Evolutionary conservation across 306 rosid species (phyloP).

Genomic region (Prunus salicina): DNA sequence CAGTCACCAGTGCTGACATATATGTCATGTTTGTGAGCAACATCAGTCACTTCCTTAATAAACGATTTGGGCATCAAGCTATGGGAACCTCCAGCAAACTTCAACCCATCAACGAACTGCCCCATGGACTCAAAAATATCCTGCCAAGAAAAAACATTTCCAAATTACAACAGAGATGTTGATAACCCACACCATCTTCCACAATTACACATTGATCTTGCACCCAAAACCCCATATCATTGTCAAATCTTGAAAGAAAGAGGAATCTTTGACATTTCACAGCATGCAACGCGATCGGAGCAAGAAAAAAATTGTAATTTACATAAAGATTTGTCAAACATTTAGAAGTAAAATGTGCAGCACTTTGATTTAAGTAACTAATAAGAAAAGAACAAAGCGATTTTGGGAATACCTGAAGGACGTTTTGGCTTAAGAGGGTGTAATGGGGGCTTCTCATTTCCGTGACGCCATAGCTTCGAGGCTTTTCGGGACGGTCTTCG

Average conservation of each 20-base stretch:
- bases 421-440: slow-evolving; percentile 48
- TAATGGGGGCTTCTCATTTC: slow-evolving; percentile 75
- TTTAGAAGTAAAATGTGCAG: neutral
- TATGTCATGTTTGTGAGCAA: slow-evolving; percentile 73
- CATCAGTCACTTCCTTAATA: slow-evolving; percentile 65
- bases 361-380: neutral
- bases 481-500: slow-evolving; percentile 88
- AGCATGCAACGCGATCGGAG: neutral
- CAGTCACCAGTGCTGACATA: slow-evolving; percentile 94
- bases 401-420: slow-evolving; percentile 52
- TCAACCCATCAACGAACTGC: slow-evolving; percentile 81
- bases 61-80: slow-evolving; percentile 70
- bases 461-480: slow-evolving; percentile 81
- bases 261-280: neutral
- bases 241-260: neutral
- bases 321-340: neutral
- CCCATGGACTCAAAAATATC: slow-evolving; percentile 80
- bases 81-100: slow-evolving; percentile 80
- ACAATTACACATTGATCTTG: neutral
- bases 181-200: slow-evolving; percentile 1
- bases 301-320: neutral
- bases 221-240: neutral
- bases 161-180: slow-evolving; percentile 1
- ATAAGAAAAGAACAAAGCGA: neutral
- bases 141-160: slow-evolving; percentile 32